phyloP scores from a whole-genome alignment of 148 eudicot species.

The Vaccinium vitisidaea region DNA sequence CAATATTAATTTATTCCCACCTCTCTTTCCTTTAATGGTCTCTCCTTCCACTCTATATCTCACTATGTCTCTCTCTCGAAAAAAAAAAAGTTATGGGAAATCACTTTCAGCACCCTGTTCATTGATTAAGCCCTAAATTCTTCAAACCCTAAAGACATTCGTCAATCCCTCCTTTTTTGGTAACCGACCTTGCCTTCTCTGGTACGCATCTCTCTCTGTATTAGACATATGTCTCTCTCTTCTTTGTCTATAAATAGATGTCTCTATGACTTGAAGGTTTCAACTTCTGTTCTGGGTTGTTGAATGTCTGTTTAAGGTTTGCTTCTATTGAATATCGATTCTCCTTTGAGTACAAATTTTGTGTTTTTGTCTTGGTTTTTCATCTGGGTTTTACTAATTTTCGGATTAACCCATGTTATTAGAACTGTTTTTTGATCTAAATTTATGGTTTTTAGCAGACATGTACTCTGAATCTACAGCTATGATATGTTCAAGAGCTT shows the following conservation, averaged over 20 bases:
- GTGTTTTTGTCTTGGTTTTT: not conserved
- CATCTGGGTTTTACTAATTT: not conserved
- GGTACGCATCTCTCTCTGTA: not conserved
- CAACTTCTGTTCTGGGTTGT: not conserved
- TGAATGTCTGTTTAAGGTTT: conserved; percentile 10
- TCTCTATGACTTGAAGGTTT: not conserved
- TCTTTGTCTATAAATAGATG: not conserved
- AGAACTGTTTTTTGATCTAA: not conserved
- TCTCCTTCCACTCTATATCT: not conserved
- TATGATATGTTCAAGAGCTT: not conserved
- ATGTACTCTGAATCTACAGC: not conserved
- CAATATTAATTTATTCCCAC: not conserved
- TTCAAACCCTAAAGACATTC: not conserved
- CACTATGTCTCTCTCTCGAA: not conserved
- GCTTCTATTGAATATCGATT: conserved; percentile 9
- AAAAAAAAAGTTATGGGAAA: not conserved
- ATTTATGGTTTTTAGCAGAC: not conserved
- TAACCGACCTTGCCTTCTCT: conserved; percentile 14
- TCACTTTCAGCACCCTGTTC: not conserved
- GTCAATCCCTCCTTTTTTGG: not conserved
- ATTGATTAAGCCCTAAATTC: not conserved
- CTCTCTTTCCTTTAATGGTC: conserved; percentile 13
- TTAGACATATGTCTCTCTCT: not conserved
- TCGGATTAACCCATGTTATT: not conserved
- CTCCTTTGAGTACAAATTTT: not conserved